Conservation (phyloP, 768 basidiomycete species). For the Galerina sulciceps region DNA sequence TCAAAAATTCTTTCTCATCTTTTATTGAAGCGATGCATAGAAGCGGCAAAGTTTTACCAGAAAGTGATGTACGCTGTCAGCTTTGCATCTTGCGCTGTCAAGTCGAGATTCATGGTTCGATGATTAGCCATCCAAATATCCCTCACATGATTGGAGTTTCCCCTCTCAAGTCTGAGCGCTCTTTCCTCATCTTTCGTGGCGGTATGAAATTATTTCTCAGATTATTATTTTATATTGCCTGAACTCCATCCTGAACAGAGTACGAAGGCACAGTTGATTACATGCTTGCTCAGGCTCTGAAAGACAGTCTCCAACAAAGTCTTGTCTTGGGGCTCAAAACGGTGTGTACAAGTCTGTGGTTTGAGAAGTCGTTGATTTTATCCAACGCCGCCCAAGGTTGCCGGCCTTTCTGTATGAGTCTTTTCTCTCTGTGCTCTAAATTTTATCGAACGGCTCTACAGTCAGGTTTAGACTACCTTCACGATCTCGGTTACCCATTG, state of each 20-base stretch:
- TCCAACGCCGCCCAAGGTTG: not conserved
- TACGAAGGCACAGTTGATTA: not conserved
- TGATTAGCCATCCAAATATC: too few relatives aligned
- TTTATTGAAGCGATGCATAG: too few relatives aligned
- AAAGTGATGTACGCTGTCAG: too few relatives aligned
- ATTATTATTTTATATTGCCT: too few relatives aligned
- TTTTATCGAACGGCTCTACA: not conserved
- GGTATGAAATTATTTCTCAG: too few relatives aligned
- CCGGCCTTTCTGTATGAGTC: constrained; percentile 5
- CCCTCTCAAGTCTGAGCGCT: too few relatives aligned
- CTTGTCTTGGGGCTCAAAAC: constrained; percentile 4
- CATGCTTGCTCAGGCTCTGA: not conserved
- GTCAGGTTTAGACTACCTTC: constrained; percentile 13
- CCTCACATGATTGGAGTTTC: too few relatives aligned
- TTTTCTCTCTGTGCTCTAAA: not conserved
- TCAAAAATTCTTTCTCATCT: too few relatives aligned
- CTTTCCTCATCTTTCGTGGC: too few relatives aligned
- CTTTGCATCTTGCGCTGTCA: too few relatives aligned
- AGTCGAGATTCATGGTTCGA: too few relatives aligned
- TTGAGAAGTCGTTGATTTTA: not conserved
- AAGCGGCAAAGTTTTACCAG: too few relatives aligned
- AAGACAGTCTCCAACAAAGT: constrained; percentile 3
- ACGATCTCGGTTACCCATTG: constrained; percentile 4
- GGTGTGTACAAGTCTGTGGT: not conserved
- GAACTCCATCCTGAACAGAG: not conserved